These are phyloP conservation scores for Incumbomyces delicatus DNA, from an alignment of 2,329 filamentous ascomycete genomes.

Conservation along the genomic window DNA sequence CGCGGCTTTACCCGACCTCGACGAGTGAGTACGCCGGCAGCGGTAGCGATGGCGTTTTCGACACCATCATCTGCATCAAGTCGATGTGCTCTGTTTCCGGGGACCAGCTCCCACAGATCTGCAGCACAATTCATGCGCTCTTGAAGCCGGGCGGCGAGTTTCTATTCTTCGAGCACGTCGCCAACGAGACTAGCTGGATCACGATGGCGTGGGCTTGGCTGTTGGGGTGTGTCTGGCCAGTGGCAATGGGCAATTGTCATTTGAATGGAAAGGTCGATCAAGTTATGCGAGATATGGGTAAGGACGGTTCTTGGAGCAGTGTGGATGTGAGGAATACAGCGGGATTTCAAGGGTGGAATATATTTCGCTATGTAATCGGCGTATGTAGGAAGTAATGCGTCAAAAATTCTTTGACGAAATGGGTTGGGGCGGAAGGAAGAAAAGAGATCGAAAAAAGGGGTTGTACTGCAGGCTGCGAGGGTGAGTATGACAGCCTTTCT, in stretches of 20 bases:
- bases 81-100: conserved; percentile 30
- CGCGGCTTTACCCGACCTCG: conserved; percentile 30
- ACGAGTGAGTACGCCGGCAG: conserved; percentile 17
- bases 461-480: no score
- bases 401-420: no score
- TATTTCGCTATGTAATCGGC: conserved; percentile 6
- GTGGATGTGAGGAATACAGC: conserved; percentile 3
- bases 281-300: conserved; percentile 13
- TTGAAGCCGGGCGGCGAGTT: conserved; percentile 39
- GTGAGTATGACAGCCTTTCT: no score
- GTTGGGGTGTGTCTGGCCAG: conserved; percentile 16
- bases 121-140: conserved; percentile 33
- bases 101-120: conserved; percentile 12
- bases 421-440: no score
- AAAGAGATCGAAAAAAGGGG: no score
- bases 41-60: conserved; percentile 31
- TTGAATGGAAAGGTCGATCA: conserved; percentile 16
- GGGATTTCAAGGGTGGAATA: conserved; percentile 2
- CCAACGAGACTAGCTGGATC: conserved; percentile 12
- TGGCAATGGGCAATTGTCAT: conserved; percentile 18
- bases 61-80: conserved; percentile 35
- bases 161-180: conserved; percentile 39
- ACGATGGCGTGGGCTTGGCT: conserved; percentile 16
- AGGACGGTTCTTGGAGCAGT: conserved; percentile 8
- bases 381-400: conserved; percentile 7